Conservation (phyloP, 805 yeast species). For the Yarrowia osloensis region DNA sequence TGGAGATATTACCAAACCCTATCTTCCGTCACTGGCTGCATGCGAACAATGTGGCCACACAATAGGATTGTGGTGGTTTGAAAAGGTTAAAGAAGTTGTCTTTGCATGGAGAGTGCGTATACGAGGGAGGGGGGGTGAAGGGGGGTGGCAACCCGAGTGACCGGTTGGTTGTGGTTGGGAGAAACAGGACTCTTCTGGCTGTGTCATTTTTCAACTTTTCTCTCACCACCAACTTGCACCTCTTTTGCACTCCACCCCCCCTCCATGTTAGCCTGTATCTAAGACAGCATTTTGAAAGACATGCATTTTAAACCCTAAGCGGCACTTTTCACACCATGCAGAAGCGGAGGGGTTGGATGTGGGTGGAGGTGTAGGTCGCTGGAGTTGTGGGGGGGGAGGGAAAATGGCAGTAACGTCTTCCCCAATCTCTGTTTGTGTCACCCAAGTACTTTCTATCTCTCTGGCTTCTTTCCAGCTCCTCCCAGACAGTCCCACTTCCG, state of each 20-base stretch:
- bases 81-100: not conserved
- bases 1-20: constrained; percentile 16
- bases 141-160: not conserved
- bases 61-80: not conserved
- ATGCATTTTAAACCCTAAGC: constrained; percentile 18
- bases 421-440: no score
- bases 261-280: not conserved
- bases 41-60: constrained; percentile 13
- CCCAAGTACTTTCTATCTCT: no score
- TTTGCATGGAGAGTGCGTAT: not conserved
- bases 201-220: not conserved
- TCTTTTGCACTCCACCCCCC: not conserved
- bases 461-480: no score
- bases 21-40: constrained; percentile 15
- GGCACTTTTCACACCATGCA: constrained; percentile 2
- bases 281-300: constrained; percentile 18
- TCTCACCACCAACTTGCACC: no score
- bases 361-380: no score
- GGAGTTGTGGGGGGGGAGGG: no score
- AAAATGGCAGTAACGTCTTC: no score
- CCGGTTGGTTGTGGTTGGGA: no score
- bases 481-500: no score
- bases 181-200: no score
- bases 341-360: no score
- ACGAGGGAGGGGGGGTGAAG: not conserved